Evolutionary conservation across 352 stramenopile genomes (phyloP), one percentile per base, ranked within the genome.

Genomic region (Globisporangium abappressorium): DNA sequence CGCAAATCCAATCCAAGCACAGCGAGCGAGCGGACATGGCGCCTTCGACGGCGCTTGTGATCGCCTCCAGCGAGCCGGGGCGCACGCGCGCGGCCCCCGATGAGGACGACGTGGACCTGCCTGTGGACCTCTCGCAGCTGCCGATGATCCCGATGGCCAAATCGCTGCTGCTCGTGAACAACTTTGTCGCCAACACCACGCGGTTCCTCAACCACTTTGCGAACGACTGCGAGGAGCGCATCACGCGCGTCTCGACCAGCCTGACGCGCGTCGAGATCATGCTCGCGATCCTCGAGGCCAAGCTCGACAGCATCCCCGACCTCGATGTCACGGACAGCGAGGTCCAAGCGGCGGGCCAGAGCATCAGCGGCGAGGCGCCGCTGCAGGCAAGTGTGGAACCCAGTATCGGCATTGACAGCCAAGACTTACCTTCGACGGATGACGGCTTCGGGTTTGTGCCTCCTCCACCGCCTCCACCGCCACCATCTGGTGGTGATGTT

Each of bases 201-300:
- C 80, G 84, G 22, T 96, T 96, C 74, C 74, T 96, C 56, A 96
- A 96, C 71, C 84, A 93, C 68, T 95, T 96, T 69, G 82, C 84
- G 26, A 72, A 88, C 73, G 82, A 93, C 62, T 94, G 85, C 77
- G 89, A 96, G 70, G 85, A 93, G 62, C 85, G 87, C 33, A 88
- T 96, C 58, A 65, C 77, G 49, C 76, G 72, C 58, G 85, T 94
- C 43, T 90, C 85, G 26, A 79, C 77, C 36, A 89, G 85, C 63
- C 79, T 96, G 62, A 93, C 85, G 57, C 79, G 84, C 53, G 84
- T 96, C 22, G 89, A 96, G 75, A 92, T 95, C 66, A 71, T 91
- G 64, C 73, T 96, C 38, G 83, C 82, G 28, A 92, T 96, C 67
- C 74, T 96, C 5, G 89, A 96, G 68, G 85, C 89, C 36, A 96